Percentiles rank a stretch among this genome's conserved stretches.
These are phyloP conservation scores for Mitragyna speciosa DNA, from an alignment of 257 asterid genomes.

Conservation along the genomic window DNA sequence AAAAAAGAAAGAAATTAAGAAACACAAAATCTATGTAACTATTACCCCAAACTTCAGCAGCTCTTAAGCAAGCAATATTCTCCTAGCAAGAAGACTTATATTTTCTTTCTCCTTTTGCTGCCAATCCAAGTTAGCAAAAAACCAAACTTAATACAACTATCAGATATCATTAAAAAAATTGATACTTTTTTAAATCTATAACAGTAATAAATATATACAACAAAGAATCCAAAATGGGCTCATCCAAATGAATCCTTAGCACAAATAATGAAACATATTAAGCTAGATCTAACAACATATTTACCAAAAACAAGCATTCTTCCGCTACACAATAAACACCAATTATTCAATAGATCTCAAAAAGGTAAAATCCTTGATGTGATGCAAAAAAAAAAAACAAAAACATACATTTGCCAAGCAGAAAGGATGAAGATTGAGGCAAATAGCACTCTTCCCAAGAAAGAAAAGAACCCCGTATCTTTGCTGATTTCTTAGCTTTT, in stretches of 20 bases:
- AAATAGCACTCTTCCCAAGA: slow-evolving; percentile 80
- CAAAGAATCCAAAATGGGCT: background rate
- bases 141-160: background rate
- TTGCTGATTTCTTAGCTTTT: background rate
- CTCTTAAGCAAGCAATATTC: background rate
- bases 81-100: background rate
- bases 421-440: slow-evolving; percentile 92
- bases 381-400: slow-evolving; percentile 31
- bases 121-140: background rate
- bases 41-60: background rate
- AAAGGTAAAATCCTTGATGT: background rate
- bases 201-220: background rate
- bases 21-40: background rate
- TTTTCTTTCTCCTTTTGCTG: background rate
- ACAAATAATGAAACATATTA: background rate
- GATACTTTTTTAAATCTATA: background rate
- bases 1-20: too few species aligned
- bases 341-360: slow-evolving; percentile 39
- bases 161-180: background rate
- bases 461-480: slow-evolving; percentile 83
- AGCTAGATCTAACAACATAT: slow-evolving; percentile 19
- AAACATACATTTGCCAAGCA: slow-evolving; percentile 85
- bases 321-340: background rate
- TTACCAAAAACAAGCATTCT: background rate
- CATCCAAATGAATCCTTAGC: background rate